Evolutionary conservation across 345 rosid species (phyloP).

Genomic region (Salix brachista): DNA sequence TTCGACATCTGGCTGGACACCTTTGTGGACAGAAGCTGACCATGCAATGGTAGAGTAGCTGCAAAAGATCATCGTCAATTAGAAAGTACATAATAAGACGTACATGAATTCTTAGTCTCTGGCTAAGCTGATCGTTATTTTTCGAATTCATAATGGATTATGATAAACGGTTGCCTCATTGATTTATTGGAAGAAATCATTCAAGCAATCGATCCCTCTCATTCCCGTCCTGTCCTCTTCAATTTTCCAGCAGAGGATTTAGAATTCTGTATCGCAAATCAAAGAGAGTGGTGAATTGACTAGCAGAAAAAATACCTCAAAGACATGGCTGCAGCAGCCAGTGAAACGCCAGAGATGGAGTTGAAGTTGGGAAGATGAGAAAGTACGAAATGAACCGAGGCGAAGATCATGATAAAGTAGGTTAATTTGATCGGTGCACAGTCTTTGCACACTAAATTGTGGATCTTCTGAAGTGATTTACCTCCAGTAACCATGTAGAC

Average conservation of each 20-base stretch:
- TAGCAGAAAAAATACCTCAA: conserved; percentile 12
- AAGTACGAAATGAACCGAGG: conserved; percentile 26
- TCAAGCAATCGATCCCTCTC: too few relatives aligned
- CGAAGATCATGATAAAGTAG: conserved; percentile 29
- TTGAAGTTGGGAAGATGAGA: conserved; percentile 30
- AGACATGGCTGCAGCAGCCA: conserved; percentile 31
- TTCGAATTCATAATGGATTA: too few relatives aligned
- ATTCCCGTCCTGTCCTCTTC: too few relatives aligned
- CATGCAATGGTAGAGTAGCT: conserved; percentile 31
- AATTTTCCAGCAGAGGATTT: not conserved
- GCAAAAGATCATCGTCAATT: not conserved
- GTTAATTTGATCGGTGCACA: conserved; percentile 17
- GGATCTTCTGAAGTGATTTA: conserved; percentile 23
- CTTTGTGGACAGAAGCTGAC: conserved; percentile 24
- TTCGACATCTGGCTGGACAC: conserved; percentile 14
- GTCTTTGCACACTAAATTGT: conserved; percentile 2
- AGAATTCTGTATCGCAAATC: not conserved
- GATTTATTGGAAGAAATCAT: too few relatives aligned
- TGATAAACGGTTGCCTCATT: too few relatives aligned
- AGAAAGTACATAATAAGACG: too few relatives aligned
- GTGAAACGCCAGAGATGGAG: conserved; percentile 27
- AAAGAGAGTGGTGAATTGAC: not conserved
- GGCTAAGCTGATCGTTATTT: too few relatives aligned
- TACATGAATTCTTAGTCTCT: too few relatives aligned
- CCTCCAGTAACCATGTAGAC: conserved; percentile 37